These are phyloP conservation scores for Pisolithus sp. DNA, from an alignment of 768 basidiomycete species.

Conservation along the genomic window DNA sequence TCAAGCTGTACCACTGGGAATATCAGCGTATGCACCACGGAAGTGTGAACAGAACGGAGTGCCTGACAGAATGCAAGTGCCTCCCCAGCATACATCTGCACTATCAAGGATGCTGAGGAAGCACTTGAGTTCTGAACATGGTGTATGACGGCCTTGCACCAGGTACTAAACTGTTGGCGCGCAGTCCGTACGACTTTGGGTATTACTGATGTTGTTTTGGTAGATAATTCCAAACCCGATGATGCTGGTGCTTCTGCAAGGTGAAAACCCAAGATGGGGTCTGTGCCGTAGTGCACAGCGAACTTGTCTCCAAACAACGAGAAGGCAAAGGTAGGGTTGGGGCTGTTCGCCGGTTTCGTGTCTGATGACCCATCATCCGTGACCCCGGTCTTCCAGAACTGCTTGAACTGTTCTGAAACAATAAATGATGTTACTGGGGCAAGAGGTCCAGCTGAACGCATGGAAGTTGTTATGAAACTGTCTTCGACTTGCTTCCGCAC, in stretches of 20 bases:
- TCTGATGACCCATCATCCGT: slow-evolving; percentile 8
- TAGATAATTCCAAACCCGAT: not conserved
- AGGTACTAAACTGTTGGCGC: slow-evolving; percentile 19
- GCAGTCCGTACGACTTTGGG: slow-evolving; percentile 16
- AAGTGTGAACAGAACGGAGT: slow-evolving; percentile 10
- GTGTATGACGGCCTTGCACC: slow-evolving; percentile 19
- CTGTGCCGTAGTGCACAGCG: slow-evolving; percentile 25
- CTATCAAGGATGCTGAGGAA: slow-evolving; percentile 6
- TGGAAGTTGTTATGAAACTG: slow-evolving; percentile 3
- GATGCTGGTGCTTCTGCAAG: slow-evolving; percentile 21
- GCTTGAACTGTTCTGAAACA: slow-evolving; percentile 15
- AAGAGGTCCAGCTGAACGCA: slow-evolving; percentile 26
- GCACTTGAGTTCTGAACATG: slow-evolving; percentile 5
- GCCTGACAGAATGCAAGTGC: slow-evolving; percentile 24
- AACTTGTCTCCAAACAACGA: slow-evolving; percentile 20
- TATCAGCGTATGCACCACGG: slow-evolving; percentile 12
- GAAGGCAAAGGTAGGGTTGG: slow-evolving; percentile 28
- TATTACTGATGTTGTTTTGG: slow-evolving; percentile 2
- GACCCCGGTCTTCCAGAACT: slow-evolving; percentile 20
- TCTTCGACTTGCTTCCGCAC: not conserved
- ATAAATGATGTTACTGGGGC: slow-evolving; percentile 2
- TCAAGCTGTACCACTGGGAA: slow-evolving; percentile 18
- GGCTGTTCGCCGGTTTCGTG: slow-evolving; percentile 7
- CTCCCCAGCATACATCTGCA: slow-evolving; percentile 28
- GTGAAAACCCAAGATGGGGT: slow-evolving; percentile 26